Conservation (phyloP, 225 moss, liverwort and hornwort genomes). For the Physcomitrellopsis africana region DNA sequence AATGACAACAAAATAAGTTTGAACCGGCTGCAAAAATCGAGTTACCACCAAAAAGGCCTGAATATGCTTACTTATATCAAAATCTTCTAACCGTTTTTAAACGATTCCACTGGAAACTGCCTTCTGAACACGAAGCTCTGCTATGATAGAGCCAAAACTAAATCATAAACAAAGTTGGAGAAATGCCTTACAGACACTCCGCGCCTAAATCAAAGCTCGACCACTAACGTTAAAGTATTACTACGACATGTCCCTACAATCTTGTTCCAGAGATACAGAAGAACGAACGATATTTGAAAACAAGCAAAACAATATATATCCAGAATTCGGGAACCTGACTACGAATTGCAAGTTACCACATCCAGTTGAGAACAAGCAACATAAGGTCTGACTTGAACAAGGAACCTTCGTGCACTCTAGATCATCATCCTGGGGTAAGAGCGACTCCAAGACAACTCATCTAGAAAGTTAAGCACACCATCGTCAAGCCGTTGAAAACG, state of each 20-base stretch:
- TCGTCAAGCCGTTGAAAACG: background rate
- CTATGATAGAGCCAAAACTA: constrained; percentile 11
- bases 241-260: background rate
- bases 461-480: background rate
- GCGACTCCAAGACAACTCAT: background rate
- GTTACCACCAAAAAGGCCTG: background rate
- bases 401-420: background rate
- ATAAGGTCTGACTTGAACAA: background rate
- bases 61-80: background rate
- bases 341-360: constrained; percentile 3
- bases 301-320: background rate
- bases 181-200: background rate
- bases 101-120: background rate
- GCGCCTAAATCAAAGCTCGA: background rate
- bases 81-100: background rate
- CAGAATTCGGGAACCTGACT: background rate
- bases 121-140: background rate
- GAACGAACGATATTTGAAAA: constrained; percentile 3
- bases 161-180: background rate
- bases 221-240: constrained; percentile 4
- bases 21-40: background rate
- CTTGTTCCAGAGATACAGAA: constrained; percentile 18
- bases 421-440: constrained; percentile 3
- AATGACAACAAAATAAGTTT: background rate
- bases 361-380: background rate